Percentiles rank a stretch among this genome's conserved stretches.
Evolutionary conservation across 2,329 filamentous ascomycete species (phyloP).

Genomic region (Orbilia ellipsospora): DNA sequence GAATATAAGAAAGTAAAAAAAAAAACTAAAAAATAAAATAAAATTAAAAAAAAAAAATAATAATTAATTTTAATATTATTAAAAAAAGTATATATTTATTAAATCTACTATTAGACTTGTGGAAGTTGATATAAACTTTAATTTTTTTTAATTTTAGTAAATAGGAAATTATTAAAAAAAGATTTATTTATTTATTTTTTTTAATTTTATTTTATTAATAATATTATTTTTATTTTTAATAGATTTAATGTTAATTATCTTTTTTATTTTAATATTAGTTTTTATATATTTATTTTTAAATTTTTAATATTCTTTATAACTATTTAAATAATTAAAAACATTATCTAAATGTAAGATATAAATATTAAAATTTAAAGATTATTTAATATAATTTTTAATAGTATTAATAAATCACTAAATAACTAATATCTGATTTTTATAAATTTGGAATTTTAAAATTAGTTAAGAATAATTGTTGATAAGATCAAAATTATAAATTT

Average conservation of each 20-base stretch:
- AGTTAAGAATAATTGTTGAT: neutral
- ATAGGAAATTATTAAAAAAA: too few relatives aligned
- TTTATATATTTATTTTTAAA: too few relatives aligned
- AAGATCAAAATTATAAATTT: neutral
- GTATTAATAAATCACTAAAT: neutral
- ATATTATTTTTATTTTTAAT: constrained; percentile 19
- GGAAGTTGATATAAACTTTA: too few relatives aligned
- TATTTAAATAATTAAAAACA: constrained; percentile 22
- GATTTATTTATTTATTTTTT: too few relatives aligned
- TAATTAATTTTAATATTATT: too few relatives aligned
- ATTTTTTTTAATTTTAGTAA: too few relatives aligned
- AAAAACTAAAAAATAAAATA: constrained; percentile 1
- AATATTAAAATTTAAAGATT: constrained; percentile 10
- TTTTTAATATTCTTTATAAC: too few relatives aligned
- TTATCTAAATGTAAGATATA: constrained; percentile 3
- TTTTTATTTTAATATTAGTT: too few relatives aligned
- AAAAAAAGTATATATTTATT: constrained; percentile 1
- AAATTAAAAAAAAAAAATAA: too few relatives aligned
- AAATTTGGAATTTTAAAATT: constrained; percentile 1
- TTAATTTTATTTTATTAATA: too few relatives aligned
- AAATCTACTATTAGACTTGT: too few relatives aligned
- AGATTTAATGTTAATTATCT: too few relatives aligned
- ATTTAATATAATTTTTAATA: constrained; percentile 10
- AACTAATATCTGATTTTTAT: neutral
- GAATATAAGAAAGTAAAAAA: neutral